phyloP scores from a whole-genome alignment of 768 basidiomycete species.

The Amylocystis lapponica region DNA sequence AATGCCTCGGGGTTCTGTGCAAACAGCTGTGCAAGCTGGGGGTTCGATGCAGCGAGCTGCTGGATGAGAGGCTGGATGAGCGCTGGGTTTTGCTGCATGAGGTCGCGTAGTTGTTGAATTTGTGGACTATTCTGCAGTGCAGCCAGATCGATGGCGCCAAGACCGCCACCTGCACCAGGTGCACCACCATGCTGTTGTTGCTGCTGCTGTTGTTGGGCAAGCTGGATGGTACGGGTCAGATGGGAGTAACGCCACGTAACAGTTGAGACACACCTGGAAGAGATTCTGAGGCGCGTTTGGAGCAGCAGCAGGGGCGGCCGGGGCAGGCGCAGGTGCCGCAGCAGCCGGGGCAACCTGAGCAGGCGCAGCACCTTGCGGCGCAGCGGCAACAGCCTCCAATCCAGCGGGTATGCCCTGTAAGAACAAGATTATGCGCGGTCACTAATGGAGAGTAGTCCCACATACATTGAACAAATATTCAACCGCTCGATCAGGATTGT shows the following conservation, averaged over 20 bases:
- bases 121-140: constrained; percentile 58
- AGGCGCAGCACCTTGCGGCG: constrained; percentile 25
- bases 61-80: constrained; percentile 78
- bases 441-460: constrained; percentile 8
- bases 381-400: constrained; percentile 45
- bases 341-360: constrained; percentile 32
- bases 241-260: neutral
- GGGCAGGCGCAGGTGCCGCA: constrained; percentile 33
- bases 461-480: constrained; percentile 93
- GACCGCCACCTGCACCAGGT: constrained; percentile 27
- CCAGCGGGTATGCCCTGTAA: constrained; percentile 75
- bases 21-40: constrained; percentile 63
- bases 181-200: constrained; percentile 35
- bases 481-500: constrained; percentile 97
- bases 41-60: constrained; percentile 71
- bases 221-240: constrained; percentile 33
- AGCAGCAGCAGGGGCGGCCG: constrained; percentile 24
- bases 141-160: constrained; percentile 38
- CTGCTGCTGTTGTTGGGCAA: constrained; percentile 70
- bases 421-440: no score
- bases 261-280: constrained; percentile 58
- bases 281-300: constrained; percentile 69
- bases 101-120: constrained; percentile 65
- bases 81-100: constrained; percentile 73
- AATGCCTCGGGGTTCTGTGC: constrained; percentile 69